phyloP scores from a whole-genome alignment of 805 yeast species.

The Candida montana region DNA sequence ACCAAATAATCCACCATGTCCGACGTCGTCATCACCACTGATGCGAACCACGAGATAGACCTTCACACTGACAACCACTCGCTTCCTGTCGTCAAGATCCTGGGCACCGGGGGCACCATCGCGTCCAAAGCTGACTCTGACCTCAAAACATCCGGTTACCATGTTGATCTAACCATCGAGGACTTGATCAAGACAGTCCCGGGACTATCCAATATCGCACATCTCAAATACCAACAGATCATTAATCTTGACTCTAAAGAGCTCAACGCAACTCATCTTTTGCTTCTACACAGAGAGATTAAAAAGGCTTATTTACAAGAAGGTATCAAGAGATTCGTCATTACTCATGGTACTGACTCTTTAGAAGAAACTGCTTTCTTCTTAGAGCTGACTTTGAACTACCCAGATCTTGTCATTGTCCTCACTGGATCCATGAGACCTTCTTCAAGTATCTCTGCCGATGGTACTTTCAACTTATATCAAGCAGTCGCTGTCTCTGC shows the following conservation, averaged over 20 bases:
- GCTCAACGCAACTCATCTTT: conserved; percentile 42
- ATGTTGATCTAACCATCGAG: conserved; percentile 49
- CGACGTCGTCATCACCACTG: conserved; percentile 24
- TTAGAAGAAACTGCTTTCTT: conserved; percentile 66
- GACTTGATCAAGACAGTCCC: conserved; percentile 52
- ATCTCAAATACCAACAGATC: conserved; percentile 56
- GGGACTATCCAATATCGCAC: conserved; percentile 52
- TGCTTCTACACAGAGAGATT: conserved; percentile 42
- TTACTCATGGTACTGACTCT: conserved; percentile 70
- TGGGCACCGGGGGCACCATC: conserved; percentile 60
- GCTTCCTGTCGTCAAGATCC: conserved; percentile 36
- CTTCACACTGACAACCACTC: conserved; percentile 18
- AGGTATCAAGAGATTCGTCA: conserved; percentile 53
- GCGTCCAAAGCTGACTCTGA: conserved; percentile 47
- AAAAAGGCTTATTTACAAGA: conserved; percentile 36
- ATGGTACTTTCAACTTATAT: conserved; percentile 68
- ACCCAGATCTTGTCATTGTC: conserved; percentile 52
- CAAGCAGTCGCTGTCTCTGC: conserved; percentile 66
- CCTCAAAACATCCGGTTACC: conserved; percentile 49
- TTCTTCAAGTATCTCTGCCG: conserved; percentile 62
- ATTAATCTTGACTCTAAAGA: conserved; percentile 62
- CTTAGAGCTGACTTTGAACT: conserved; percentile 42
- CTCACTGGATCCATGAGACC: conserved; percentile 76
- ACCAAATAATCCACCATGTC: too few relatives aligned
- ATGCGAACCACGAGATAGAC: conserved; percentile 22